Evolutionary conservation across 495 filamentous ascomycete species (phyloP), one percentile per base, ranked within the genome.

Genomic region (Penicillium bovifimosum): DNA sequence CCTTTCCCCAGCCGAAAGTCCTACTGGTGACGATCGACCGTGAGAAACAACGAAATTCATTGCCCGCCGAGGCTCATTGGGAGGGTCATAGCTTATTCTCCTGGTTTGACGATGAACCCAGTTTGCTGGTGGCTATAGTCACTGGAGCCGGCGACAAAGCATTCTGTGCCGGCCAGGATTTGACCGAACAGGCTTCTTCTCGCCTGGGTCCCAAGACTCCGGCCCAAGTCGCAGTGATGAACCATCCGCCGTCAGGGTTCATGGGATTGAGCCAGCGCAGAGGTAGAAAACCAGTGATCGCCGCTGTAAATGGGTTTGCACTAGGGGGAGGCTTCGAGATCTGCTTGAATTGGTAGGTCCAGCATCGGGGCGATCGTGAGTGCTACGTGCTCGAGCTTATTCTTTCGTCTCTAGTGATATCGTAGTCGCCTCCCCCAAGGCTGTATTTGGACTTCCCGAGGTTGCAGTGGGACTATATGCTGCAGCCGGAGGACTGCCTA

Each of bases 281-380:
- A 17, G 68, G 68, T 1, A 68, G 63, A 50, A 71, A 72, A 51
- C 87, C 86, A 4, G 68, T 91, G 13, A 80, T 91, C 34, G 80
- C 79, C 4, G 87, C 87, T 8, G 82, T 90, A 14, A 83, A 87
- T 61, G 87, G 87, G 4, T 59, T 85, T 18, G 81, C 80, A 38
- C 69, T 85, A 29, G 87, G 87, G 6, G 86, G 87, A 32, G 87
- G 86, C n/a, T 78, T 82, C 52, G 87, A 91, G 68, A 83, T 86
- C 58, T 71, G 78, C 16, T 66, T 84, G 11, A 89, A 88, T 56
- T 78, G 61, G 65, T 62, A 41, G 8, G 52, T 36, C 14, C n/a
- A 5, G 34, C 1, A 1, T 16, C n/a, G 5, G 14, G 1, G 11
- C 13, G 32, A 14, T 6, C 34, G 2, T 36, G n/a, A 11, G 0